phyloP scores from a whole-genome alignment of 306 rosid species.

The Trichosanthes cucumerina region DNA sequence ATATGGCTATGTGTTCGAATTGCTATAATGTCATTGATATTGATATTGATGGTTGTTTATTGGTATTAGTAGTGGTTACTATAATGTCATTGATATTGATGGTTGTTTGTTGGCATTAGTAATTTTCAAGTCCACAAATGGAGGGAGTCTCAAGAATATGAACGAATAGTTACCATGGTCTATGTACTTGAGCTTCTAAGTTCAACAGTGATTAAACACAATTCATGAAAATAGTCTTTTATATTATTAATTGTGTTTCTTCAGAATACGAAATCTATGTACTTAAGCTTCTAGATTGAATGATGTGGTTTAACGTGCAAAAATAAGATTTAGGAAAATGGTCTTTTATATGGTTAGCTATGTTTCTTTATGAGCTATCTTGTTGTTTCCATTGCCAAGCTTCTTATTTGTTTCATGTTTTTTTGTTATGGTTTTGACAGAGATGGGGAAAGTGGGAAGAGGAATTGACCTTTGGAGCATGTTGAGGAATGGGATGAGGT shows the following conservation, averaged over 20 bases:
- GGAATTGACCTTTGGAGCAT: neutral
- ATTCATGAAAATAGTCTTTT: neutral
- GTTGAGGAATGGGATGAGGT: neutral
- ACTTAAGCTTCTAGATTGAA: neutral
- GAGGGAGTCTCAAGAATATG: too few species aligned
- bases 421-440: neutral
- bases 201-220: neutral
- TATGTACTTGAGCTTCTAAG: neutral
- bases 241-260: neutral
- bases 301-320: neutral
- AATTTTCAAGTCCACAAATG: neutral
- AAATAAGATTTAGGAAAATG: neutral
- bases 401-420: neutral
- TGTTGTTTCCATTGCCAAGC: neutral
- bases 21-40: neutral
- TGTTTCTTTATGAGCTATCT: neutral
- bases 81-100: neutral
- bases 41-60: neutral
- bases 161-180: neutral
- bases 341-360: neutral
- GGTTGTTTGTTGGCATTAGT: neutral
- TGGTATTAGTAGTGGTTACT: too few species aligned
- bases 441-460: conserved; percentile 9
- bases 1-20: neutral
- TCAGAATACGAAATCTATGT: neutral